Conservation (phyloP, 73 alveolate species). For the Tetrahymena borealis region DNA sequence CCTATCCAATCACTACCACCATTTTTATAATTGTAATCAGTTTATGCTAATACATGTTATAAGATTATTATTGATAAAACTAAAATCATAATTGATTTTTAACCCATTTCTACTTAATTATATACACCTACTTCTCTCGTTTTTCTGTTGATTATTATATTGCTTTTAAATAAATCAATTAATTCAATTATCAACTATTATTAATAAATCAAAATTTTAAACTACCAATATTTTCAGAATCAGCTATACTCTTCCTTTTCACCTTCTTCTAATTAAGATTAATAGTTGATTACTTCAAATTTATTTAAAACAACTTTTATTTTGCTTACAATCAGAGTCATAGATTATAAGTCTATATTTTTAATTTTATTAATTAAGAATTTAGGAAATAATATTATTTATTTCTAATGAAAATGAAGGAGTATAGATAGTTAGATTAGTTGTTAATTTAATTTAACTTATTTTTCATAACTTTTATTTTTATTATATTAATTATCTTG, state of each 20-base stretch:
- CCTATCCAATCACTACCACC: slow-evolving; percentile 11
- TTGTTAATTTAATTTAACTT: too few species aligned
- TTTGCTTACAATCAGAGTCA: too few species aligned
- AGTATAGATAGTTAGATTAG: too few species aligned
- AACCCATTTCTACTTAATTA: not conserved
- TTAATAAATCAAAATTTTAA: not conserved
- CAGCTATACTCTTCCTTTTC: not conserved
- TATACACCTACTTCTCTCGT: not conserved
- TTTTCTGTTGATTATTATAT: not conserved
- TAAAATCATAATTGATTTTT: not conserved
- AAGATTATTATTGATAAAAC: not conserved
- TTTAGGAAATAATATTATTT: too few species aligned
- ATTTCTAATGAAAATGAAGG: too few species aligned
- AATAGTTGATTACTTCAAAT: too few species aligned
- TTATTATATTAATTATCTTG: too few species aligned
- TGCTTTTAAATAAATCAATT: not conserved
- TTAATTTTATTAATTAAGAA: too few species aligned
- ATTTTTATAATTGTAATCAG: not conserved
- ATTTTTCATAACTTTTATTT: too few species aligned
- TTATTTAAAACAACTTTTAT: too few species aligned
- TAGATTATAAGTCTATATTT: too few species aligned
- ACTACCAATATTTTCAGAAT: not conserved
- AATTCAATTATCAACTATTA: not conserved
- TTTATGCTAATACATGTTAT: not conserved
- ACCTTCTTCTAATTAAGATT: too few species aligned